These are phyloP conservation scores for Spongiforma sp. DNA, from an alignment of 1,284 basidiomycete species.

Conservation along the genomic window DNA sequence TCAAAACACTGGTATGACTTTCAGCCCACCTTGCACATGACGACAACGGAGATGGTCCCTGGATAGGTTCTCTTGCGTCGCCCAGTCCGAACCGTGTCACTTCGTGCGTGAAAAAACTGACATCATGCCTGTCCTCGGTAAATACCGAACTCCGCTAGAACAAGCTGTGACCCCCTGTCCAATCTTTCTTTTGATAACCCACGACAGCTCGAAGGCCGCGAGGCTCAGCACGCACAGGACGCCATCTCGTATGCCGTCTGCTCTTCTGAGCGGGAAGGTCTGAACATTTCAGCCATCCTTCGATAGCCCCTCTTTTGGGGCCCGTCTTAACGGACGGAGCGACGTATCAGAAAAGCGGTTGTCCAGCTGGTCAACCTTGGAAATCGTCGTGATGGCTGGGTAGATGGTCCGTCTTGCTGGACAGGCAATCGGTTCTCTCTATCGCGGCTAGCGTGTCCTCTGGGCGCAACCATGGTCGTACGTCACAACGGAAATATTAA, in stretches of 20 bases:
- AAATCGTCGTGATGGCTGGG: constrained; percentile 35
- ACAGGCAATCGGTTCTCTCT: constrained; percentile 9
- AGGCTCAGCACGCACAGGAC: constrained; percentile 45
- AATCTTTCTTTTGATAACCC: constrained; percentile 3
- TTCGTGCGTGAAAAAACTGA: no score
- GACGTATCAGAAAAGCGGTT: constrained; percentile 49
- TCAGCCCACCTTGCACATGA: no score
- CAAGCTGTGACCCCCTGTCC: neutral
- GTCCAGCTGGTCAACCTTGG: constrained; percentile 31
- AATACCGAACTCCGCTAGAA: neutral
- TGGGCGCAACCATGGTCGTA: constrained; percentile 13
- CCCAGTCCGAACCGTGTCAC: no score
- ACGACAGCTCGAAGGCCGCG: constrained; percentile 44
- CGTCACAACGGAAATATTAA: neutral
- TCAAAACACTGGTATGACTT: no score
- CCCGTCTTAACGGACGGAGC: constrained; percentile 12
- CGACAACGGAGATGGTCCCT: no score
- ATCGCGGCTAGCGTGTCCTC: constrained; percentile 15
- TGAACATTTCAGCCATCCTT: neutral
- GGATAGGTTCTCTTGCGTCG: no score
- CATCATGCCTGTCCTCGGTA: neutral
- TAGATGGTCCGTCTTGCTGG: constrained; percentile 6
- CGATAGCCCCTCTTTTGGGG: neutral
- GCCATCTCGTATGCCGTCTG: neutral
- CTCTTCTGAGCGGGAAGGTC: constrained; percentile 14